These are phyloP conservation scores for Lablab purpureus DNA, from an alignment of 306 rosid genomes.

Conservation along the genomic window DNA sequence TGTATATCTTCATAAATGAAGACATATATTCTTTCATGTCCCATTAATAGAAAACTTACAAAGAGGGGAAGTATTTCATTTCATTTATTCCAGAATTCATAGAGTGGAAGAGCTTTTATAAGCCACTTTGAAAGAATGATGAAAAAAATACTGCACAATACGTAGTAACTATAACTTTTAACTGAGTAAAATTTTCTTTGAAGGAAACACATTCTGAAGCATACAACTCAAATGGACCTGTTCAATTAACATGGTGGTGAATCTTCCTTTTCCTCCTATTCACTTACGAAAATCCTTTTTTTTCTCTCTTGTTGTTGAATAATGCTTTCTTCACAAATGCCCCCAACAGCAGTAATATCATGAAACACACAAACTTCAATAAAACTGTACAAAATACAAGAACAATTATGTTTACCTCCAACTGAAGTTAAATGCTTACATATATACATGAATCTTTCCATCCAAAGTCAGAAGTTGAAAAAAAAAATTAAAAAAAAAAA, in stretches of 20 bases:
- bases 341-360: neutral
- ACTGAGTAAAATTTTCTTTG: neutral
- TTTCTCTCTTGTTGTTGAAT: neutral
- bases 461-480: slow-evolving; percentile 17
- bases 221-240: neutral
- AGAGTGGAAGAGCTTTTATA: too few species aligned
- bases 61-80: too few species aligned
- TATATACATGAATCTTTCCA: slow-evolving; percentile 41
- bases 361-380: slow-evolving; percentile 31
- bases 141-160: neutral
- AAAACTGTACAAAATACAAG: slow-evolving; percentile 11
- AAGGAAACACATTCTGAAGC: neutral
- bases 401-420: neutral
- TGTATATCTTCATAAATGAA: too few species aligned
- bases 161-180: neutral
- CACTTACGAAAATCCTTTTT: neutral
- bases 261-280: slow-evolving; percentile 1
- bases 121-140: too few species aligned
- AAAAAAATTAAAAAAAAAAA: neutral
- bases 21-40: too few species aligned
- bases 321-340: slow-evolving; percentile 5
- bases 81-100: too few species aligned
- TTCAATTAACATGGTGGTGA: neutral
- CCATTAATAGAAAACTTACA: too few species aligned
- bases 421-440: slow-evolving; percentile 33